Evolutionary conservation across 345 rosid genomes (phyloP).

Genomic region (Turritis glabra): DNA sequence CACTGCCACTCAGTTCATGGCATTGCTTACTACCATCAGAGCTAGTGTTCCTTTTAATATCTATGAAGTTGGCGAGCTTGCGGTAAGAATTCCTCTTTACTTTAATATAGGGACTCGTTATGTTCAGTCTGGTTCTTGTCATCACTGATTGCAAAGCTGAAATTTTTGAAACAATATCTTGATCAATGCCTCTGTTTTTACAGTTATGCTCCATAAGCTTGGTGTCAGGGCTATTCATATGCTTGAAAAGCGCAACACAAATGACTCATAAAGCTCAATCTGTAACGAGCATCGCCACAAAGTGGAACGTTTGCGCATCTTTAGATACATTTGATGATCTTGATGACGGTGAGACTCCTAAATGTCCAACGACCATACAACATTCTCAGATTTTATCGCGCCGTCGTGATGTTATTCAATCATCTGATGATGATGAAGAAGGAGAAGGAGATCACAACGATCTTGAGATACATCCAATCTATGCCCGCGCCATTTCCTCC

Average conservation of each 20-base stretch:
- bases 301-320: constrained; percentile 84
- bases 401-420: constrained; percentile 36
- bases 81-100: constrained; percentile 34
- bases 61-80: constrained; percentile 81
- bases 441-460: constrained; percentile 61
- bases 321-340: constrained; percentile 59
- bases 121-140: neutral
- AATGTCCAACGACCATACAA: constrained; percentile 27
- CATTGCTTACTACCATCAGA: constrained; percentile 58
- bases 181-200: constrained; percentile 17
- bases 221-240: constrained; percentile 79
- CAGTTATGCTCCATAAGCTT: constrained; percentile 82
- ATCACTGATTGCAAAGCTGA: too few species aligned
- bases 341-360: constrained; percentile 61
- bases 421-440: constrained; percentile 61
- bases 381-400: constrained; percentile 34
- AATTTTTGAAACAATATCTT: neutral
- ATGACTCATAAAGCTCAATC: constrained; percentile 83
- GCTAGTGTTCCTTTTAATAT: constrained; percentile 59
- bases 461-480: constrained; percentile 58
- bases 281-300: constrained; percentile 70
- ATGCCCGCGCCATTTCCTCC: constrained; percentile 62
- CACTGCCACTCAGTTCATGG: constrained; percentile 76
- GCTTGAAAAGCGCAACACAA: constrained; percentile 80
- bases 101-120: neutral